Evolutionary conservation across 1,139 yeast species (phyloP).

Genomic region (Pichia sorboxylosa): DNA sequence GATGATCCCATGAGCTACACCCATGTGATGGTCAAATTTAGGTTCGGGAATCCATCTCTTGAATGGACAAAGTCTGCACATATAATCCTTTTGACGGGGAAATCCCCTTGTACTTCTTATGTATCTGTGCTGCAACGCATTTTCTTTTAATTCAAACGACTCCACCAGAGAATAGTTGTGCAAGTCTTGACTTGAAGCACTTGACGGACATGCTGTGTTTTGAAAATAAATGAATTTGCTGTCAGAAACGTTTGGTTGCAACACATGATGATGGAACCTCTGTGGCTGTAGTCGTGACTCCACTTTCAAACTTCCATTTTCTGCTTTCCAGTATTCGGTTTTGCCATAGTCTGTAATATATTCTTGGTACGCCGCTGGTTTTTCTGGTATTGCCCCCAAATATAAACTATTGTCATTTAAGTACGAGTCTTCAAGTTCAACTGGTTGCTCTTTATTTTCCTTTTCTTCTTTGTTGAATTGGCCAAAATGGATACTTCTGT

Average conservation of each 20-base stretch:
- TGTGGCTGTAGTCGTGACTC: slow-evolving; percentile 11
- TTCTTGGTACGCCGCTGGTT: slow-evolving; percentile 1
- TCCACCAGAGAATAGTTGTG: slow-evolving; percentile 2
- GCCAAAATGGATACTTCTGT: no score
- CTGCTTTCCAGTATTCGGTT: slow-evolving; percentile 7
- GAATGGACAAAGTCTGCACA: slow-evolving; percentile 15
- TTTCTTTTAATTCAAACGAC: slow-evolving; percentile 3
- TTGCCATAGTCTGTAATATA: slow-evolving; percentile 3
- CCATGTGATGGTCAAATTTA: slow-evolving; percentile 12
- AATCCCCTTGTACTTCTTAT: slow-evolving; percentile 2
- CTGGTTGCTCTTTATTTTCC: no score
- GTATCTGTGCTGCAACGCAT: slow-evolving; percentile 10
- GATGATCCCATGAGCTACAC: slow-evolving; percentile 16
- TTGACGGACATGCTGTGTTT: slow-evolving; percentile 12
- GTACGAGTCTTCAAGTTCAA: no score
- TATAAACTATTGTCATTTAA: no score
- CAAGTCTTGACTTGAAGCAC: slow-evolving; percentile 9
- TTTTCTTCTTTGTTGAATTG: no score
- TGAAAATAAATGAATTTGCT: not conserved
- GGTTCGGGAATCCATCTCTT: slow-evolving; percentile 12
- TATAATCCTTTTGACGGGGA: slow-evolving; percentile 1
- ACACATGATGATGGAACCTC: slow-evolving; percentile 12
- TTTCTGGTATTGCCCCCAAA: no score
- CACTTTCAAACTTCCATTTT: not conserved
- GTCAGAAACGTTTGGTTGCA: slow-evolving; percentile 2